Base-by-base conservation (phyloP, 2,329 filamentous ascomycete genomes). In the Arthrobotrys sinensis region DNA sequence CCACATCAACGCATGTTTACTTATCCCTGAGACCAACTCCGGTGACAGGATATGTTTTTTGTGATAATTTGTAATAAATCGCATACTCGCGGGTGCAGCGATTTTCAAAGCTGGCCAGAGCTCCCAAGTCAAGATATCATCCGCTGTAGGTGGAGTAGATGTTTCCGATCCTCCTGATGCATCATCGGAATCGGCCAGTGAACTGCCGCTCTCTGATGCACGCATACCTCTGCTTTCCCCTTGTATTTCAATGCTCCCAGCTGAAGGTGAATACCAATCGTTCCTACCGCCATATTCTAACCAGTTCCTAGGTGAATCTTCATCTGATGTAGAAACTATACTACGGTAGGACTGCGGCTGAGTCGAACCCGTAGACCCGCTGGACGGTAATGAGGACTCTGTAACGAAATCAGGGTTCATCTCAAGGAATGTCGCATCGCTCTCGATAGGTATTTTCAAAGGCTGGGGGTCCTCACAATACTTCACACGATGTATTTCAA, bases 371-470 rank as follows among this genome's bases (percentile, higher is more conserved):
- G 34, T n/a, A 6, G 8, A 3, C 4, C 24, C 8, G n/a, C 40
- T 45, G 12, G 14, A 45, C n/a, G 40, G n/a, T 16, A 16, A 24
- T 12, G 34, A 40, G 12, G 8, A 6, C 11, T 43, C 46, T 6
- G n/a, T 14, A 0, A n/a, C 19, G 4, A 53, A 32, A 2, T 28
- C 16, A 7, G 64, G 34, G 24, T 67, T 67, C 34, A 67, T 16
- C 8, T 67, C 64, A 5, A 53, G 12, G 10, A 67, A n/a, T 8
- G 28, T 43, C 4, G 21, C 8, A 8, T 55, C 21, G 46, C 34
- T 67, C 10, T 67, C 64, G 8, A 67, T 40, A 1, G 64, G 64
- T 38, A 67, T 55, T 45, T 19, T 52, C 11, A 67, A 28, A 16
- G 64, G 64, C 1, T 55, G 2, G 1, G 32, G 45, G 11, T 67